Evolutionary conservation across 169 alveolate species (phyloP).

Genomic region (Eimeria acervulina): DNA sequence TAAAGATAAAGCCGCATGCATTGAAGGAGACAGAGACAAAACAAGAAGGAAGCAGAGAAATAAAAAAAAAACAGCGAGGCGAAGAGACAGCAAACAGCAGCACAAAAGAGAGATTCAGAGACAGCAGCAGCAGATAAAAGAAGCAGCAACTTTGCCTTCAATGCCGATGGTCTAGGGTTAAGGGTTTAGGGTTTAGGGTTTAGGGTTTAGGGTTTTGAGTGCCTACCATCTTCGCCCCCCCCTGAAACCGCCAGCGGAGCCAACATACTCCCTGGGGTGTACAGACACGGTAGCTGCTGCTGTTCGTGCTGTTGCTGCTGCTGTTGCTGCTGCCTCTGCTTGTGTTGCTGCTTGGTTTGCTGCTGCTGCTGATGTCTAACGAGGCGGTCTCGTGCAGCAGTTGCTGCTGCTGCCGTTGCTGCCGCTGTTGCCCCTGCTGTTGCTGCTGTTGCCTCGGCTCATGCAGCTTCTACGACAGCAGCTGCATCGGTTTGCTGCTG

Average conservation of each 20-base stretch:
- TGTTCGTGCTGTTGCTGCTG: no score
- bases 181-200: no score
- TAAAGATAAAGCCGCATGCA: no score
- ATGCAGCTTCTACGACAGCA: background rate
- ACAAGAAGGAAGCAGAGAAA: background rate
- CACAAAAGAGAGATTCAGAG: background rate
- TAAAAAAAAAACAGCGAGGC: background rate
- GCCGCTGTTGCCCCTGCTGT: background rate
- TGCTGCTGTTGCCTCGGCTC: constrained; percentile 14
- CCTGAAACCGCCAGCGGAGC: no score
- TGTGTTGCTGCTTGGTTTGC: background rate
- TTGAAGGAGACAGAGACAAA: no score
- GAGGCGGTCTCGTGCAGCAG: no score
- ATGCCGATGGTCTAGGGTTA: no score
- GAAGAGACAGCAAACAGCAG: background rate
- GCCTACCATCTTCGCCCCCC: constrained; percentile 4
- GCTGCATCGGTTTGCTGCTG: background rate
- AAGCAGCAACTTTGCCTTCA: no score
- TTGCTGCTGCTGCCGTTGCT: background rate
- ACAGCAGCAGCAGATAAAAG: no score
- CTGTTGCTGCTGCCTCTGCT: no score
- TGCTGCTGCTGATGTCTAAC: background rate
- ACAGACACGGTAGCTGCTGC: no score
- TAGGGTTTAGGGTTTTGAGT: background rate
- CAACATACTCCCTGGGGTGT: no score